Conservation (phyloP, 768 basidiomycete genomes). For the Collybia mongolica region DNA sequence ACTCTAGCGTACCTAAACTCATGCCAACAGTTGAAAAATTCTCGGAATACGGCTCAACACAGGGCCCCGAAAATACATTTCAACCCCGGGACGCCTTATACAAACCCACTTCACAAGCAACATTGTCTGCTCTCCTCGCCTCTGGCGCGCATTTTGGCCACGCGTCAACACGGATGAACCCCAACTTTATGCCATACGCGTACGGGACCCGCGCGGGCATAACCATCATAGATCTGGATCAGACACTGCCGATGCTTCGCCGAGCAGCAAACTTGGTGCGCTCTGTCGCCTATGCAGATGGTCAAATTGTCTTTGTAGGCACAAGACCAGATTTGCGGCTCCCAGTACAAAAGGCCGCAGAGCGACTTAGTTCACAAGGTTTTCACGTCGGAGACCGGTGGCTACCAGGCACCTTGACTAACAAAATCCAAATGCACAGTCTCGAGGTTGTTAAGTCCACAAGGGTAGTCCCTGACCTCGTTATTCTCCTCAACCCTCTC, state of each 20-base stretch:
- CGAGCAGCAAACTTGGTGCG: constrained; percentile 88
- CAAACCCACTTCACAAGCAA: constrained; percentile 65
- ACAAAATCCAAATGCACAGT: constrained; percentile 75
- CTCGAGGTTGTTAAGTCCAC: constrained; percentile 47
- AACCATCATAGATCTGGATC: constrained; percentile 93
- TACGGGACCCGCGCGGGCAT: constrained; percentile 90
- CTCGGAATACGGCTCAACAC: constrained; percentile 74
- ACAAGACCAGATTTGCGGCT: constrained; percentile 78
- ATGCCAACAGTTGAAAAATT: constrained; percentile 54
- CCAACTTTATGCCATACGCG: constrained; percentile 88
- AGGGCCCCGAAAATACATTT: constrained; percentile 64
- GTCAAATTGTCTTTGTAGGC: constrained; percentile 88
- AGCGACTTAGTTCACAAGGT: constrained; percentile 75
- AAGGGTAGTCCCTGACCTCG: constrained; percentile 79
- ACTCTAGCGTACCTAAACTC: constrained; percentile 7
- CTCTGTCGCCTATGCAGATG: constrained; percentile 76
- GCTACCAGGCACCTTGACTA: constrained; percentile 95
- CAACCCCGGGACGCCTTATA: constrained; percentile 72
- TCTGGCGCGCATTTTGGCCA: constrained; percentile 95
- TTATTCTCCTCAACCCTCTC: constrained; percentile 88
- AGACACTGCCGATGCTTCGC: constrained; percentile 87
- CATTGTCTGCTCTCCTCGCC: constrained; percentile 88
- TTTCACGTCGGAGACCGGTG: constrained; percentile 87
- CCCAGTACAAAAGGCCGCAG: constrained; percentile 75
- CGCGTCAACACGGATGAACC: constrained; percentile 77